Evolutionary conservation across 768 basidiomycete species (phyloP).

Genomic region (Flagelloscypha sp.): DNA sequence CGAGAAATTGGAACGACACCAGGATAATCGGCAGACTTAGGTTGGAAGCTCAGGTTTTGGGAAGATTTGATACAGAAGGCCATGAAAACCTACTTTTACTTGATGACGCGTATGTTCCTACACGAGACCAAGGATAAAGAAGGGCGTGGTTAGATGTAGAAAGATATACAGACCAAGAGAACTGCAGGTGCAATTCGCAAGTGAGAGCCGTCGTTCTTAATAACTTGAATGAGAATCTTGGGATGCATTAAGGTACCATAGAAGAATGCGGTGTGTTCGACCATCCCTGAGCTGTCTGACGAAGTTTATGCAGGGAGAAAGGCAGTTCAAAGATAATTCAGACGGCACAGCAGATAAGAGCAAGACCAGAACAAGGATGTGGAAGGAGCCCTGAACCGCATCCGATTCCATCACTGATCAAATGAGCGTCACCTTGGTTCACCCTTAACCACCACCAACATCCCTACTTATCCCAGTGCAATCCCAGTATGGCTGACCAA

Average conservation of each 20-base stretch:
- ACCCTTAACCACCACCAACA: no score
- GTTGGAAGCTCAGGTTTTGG: constrained; percentile 1
- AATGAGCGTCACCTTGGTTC: no score
- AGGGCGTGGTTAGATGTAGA: not conserved
- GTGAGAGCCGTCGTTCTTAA: constrained; percentile 55
- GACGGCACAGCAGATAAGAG: no score
- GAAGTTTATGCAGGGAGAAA: no score
- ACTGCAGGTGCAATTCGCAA: constrained; percentile 69
- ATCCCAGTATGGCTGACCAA: constrained; percentile 50
- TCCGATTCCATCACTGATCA: no score
- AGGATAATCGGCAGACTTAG: constrained; percentile 70
- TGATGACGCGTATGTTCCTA: constrained; percentile 79
- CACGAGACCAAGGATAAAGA: constrained; percentile 3
- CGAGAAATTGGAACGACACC: constrained; percentile 59
- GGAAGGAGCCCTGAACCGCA: no score
- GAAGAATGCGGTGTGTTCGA: constrained; percentile 78
- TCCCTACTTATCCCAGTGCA: no score
- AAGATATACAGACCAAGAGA: constrained; percentile 44
- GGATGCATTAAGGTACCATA: constrained; percentile 92
- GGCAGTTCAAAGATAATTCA: no score
- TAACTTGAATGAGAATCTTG: constrained; percentile 67
- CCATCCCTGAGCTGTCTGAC: no score
- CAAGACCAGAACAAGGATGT: no score
- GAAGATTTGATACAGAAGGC: not conserved
- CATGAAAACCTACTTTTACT: constrained; percentile 43